Evolutionary conservation across 2,329 filamentous ascomycete genomes (phyloP), one percentile per base, ranked within the genome.

Genomic region (Ceratocystis alfenasii): DNA sequence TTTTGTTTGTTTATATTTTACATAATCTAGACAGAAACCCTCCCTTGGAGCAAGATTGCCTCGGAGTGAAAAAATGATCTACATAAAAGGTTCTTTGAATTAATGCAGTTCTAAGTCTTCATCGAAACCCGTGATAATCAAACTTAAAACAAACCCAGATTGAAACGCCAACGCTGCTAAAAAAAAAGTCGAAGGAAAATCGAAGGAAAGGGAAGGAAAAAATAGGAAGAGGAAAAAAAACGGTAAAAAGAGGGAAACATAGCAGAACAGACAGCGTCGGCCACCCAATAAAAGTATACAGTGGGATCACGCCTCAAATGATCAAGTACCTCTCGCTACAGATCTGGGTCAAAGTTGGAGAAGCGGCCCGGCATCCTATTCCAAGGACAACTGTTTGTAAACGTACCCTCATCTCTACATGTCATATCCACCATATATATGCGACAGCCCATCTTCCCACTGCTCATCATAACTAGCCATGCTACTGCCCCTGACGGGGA

Each of bases 401-500:
- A 59, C 12, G 15, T 7, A 41, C 36, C 36, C 36, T 12, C 36
- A 30, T 33, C 17, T 36, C 28, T 33, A n/a, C 15, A 59, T 59
- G 55, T 30, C 33, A 20, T 17, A 8, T 8, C 46, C 17, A 62
- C 7, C 44, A 41, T 17, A 30, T 5, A 22, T 25, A 22, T 25
- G n/a, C 10, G 12, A 41, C 36, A 41, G 36, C 36, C 30, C 28
- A 17, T 10, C 28, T 53, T 36, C 5, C 22, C 41, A 5, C 63
- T 72, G 73, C 79, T 71, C 81, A 78, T 73, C 86, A 83, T 83
- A 83, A 87, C 1, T 82, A 81, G 25, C 80, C 80, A 71, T 86
- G 83, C 28, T 36, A 59, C 69, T 82, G 79, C 6, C 79, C 85
- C 1, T 90, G 90, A 66, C 93, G 81, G 8, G 94, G 94, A 73